These are phyloP conservation scores for Metarhizium brunneum DNA, from an alignment of 2,329 filamentous ascomycete species.

Conservation along the genomic window DNA sequence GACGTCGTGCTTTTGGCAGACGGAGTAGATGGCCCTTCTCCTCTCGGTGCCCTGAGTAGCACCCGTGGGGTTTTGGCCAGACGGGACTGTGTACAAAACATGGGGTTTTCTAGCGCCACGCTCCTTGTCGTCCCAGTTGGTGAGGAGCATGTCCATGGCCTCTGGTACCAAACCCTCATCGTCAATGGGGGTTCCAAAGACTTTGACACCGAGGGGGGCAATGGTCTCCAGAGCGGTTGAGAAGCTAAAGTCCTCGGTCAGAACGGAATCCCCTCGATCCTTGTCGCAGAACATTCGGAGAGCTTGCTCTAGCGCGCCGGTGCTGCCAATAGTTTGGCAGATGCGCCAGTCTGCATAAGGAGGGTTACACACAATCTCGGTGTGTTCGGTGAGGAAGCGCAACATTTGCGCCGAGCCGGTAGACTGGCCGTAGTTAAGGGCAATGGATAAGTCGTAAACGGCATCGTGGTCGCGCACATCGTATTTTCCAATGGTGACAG, in stretches of 20 bases:
- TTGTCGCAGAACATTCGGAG: constrained; percentile 69
- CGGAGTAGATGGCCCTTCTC: constrained; percentile 62
- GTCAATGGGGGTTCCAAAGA: constrained; percentile 43
- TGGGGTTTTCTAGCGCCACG: constrained; percentile 41
- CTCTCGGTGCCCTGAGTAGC: constrained; percentile 65
- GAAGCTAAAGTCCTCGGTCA: constrained; percentile 91
- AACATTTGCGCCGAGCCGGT: constrained; percentile 79
- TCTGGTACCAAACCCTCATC: constrained; percentile 43
- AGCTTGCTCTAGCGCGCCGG: constrained; percentile 73
- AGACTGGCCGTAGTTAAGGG: constrained; percentile 88
- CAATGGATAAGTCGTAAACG: constrained; percentile 68
- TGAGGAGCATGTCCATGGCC: constrained; percentile 41
- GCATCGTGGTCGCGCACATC: constrained; percentile 55
- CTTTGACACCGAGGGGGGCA: constrained; percentile 40
- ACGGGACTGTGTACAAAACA: constrained; percentile 53
- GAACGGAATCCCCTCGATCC: constrained; percentile 62
- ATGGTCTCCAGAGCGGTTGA: constrained; percentile 57
- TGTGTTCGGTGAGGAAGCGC: constrained; percentile 89
- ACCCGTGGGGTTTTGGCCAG: constrained; percentile 86
- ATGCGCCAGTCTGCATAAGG: constrained; percentile 88
- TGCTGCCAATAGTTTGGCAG: constrained; percentile 76
- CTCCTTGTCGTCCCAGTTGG: constrained; percentile 36
- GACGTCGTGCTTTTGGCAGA: constrained; percentile 76
- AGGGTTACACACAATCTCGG: constrained; percentile 78
- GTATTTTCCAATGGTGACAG: constrained; percentile 69